Base-by-base conservation (phyloP, 2,329 filamentous ascomycete genomes). In the Claviceps pusilla region DNA sequence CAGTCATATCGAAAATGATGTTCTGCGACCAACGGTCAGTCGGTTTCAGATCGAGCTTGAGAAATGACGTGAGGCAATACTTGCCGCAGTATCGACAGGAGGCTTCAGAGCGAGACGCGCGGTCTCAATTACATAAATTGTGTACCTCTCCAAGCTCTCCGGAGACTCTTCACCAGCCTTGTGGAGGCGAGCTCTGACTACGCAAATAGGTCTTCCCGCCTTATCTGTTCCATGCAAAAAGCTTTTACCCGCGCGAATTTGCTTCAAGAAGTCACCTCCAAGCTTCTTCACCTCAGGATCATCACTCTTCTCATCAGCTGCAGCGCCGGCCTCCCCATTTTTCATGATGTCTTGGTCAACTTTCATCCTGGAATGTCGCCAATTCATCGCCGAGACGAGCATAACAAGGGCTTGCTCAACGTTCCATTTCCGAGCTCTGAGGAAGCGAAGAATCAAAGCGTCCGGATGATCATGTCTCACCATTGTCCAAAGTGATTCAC, bases 401-500 rank as follows among this genome's bases (percentile, higher is more conserved):
- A 98, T 98, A 60, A 95, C 79, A 31, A 97, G 76, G 4, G 93
- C 93, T 66, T 89, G 89, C 52, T 95, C 85, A 19, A 95, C 83
- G 65, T 98, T 89, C 93, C 93, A 98, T 70, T 95, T 95, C 48
- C 89, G 78, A n/a, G 89, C 89, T 52, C 89, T 78, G 55, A 95
- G 73, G 68, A 95, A 95, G 46, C 89, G 82, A 55, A 95, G 72
- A 16, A 91, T 72, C 19, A 94, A 73, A 2, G 84, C 86, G 70
- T 98, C 93, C 0, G 93, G 93, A 65, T 97, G 82, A 65, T 98
- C 93, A 63, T 93, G 85, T 73, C 97, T 98, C 56, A 91, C 80
- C 89, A 96, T 95, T 60, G 74, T 79, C 93, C 93, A 97, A 65
- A 97, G 86, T 0, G 89, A 84, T 16, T 77, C 75, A 52, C 89